phyloP scores from a whole-genome alignment of 2,329 filamentous ascomycete species.

The Pyrenophora teres region DNA sequence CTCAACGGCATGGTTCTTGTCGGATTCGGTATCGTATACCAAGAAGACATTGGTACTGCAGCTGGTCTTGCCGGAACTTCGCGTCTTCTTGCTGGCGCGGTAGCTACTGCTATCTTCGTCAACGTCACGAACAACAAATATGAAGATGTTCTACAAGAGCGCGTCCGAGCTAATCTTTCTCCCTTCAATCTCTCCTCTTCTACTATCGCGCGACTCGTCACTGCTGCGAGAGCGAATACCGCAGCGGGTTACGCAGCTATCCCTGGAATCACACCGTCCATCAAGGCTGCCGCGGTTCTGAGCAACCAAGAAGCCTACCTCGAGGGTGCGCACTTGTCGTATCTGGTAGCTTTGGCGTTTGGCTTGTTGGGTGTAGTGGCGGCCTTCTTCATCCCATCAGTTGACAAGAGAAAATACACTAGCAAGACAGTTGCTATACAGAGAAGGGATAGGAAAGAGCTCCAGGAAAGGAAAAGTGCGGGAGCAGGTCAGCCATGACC shows the following conservation, averaged over 20 bases:
- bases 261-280: conserved; percentile 36
- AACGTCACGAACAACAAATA: conserved; percentile 40
- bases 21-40: conserved; percentile 37
- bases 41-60: conserved; percentile 40
- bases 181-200: conserved; percentile 23
- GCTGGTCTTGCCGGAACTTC: conserved; percentile 38
- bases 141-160: conserved; percentile 13
- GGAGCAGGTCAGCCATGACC: not conserved
- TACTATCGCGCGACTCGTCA: conserved; percentile 22
- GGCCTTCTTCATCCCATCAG: conserved; percentile 33
- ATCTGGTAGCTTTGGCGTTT: conserved; percentile 41
- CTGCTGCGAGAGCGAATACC: conserved; percentile 30
- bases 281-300: conserved; percentile 30
- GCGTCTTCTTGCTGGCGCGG: conserved; percentile 34
- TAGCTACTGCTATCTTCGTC: conserved; percentile 37
- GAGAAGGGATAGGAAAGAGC: conserved; percentile 26
- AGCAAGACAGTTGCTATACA: conserved; percentile 36
- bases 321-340: conserved; percentile 30
- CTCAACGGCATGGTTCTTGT: conserved; percentile 39
- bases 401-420: conserved; percentile 38
- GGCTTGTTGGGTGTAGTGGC: conserved; percentile 33
- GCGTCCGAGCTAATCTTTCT: conserved; percentile 23
- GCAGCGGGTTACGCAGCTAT: conserved; percentile 34
- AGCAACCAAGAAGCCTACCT: conserved; percentile 39
- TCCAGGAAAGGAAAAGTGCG: conserved; percentile 28